Evolutionary conservation across 192 early-diverging fungal genomes (phyloP), one percentile per base, ranked within the genome.

Genomic region (Pilaira anomala): DNA sequence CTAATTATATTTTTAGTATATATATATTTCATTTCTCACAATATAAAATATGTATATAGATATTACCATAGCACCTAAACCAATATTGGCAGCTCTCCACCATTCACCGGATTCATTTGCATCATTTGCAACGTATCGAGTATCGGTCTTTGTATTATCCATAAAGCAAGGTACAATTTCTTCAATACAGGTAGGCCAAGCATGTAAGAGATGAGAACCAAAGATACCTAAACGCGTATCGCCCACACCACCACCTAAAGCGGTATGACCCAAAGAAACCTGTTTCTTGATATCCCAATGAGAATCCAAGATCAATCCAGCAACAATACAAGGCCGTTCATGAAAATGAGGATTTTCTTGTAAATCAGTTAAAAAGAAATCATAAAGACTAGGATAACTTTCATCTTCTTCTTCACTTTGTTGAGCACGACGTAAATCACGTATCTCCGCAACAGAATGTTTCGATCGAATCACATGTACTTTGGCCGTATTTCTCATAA

Each of bases 21-120:
- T 56, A 45, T 60, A 55, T 14, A 46, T 46, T 46, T 36, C 33
- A n/a, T n/a, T n/a, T n/a, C n/a, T n/a, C n/a, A n/a, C n/a, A n/a
- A 33, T 33, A 33, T 33, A 33, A 5, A 33, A 7, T 33, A 33
- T 33, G 7, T 7, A 33, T 33, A 7, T 33, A 33, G 3, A 33
- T 33, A 9, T 58, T 58, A 58, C 56, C 73, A 88, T 85, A 19
- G 88, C 87, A 21, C 88, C 88, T 71, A 88, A 85, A 18, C 88
- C 87, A 41, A 86, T 79, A 63, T 87, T 87, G 40, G 78, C 78
- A 2, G 83, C 76, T 39, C 73, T 87, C 80, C 81, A 89, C 70
- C 77, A 77, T 58, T 81, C 71, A 36, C 80, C 81, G 42, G 77
- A 80, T 44, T 87, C 86, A 28, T 76, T 72, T 55, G 62, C 69